Conservation (phyloP, 1,139 yeast species). For the Casaregolazyma suthepensis region DNA sequence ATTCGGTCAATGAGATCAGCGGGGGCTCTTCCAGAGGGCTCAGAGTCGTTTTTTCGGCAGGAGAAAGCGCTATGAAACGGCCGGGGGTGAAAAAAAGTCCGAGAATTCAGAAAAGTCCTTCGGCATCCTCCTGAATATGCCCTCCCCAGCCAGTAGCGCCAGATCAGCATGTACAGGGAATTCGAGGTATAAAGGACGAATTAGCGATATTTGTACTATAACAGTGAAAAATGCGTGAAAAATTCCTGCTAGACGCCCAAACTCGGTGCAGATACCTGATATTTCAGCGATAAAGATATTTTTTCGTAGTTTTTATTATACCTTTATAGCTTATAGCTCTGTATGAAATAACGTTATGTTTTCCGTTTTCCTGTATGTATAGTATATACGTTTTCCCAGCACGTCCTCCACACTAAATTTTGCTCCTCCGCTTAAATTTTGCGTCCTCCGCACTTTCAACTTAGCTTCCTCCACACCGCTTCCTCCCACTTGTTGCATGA, state of each 20-base stretch:
- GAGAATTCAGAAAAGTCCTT: too few species aligned
- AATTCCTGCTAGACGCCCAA: too few species aligned
- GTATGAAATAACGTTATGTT: too few species aligned
- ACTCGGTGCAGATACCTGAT: too few species aligned
- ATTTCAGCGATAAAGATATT: too few species aligned
- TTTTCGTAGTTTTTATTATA: too few species aligned
- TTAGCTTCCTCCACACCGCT: not conserved
- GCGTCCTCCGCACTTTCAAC: not conserved
- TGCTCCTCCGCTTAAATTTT: too few species aligned
- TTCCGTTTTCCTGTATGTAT: too few species aligned
- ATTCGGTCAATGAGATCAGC: constrained; percentile 45
- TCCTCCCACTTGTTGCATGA: not conserved
- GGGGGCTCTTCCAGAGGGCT: constrained; percentile 3
- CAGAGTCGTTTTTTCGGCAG: constrained; percentile 2
- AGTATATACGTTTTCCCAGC: not conserved
- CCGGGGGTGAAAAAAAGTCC: not conserved
- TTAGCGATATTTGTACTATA: too few species aligned
- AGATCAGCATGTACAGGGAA: not conserved
- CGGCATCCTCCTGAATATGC: not conserved
- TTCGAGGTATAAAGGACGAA: too few species aligned
- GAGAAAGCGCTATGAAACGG: not conserved
- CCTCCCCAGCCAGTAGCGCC: not conserved
- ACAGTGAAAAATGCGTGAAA: too few species aligned
- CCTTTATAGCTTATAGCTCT: too few species aligned
- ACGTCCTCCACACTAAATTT: not conserved